These are phyloP conservation scores for Pyrenophora tritici-repentis DNA, from an alignment of 2,329 filamentous ascomycete species.

Conservation along the genomic window DNA sequence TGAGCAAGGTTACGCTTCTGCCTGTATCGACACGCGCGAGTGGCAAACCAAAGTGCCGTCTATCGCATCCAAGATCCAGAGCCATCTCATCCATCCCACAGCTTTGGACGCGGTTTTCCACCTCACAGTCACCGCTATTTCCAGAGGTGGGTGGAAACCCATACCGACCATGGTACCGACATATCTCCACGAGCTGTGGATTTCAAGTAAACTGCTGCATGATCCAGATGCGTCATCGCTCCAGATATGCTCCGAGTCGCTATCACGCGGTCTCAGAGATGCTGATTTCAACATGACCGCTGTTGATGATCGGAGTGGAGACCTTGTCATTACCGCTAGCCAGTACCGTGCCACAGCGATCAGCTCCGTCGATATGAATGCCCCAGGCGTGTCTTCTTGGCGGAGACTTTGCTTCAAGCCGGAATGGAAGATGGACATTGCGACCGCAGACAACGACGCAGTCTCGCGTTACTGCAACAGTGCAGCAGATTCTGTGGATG, in stretches of 20 bases:
- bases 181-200: neutral
- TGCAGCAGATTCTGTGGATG: neutral
- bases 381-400: neutral
- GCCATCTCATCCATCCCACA: neutral
- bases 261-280: neutral
- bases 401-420: neutral
- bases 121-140: neutral
- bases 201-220: neutral
- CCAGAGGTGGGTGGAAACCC: neutral
- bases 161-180: neutral
- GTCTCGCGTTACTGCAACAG: neutral
- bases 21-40: neutral
- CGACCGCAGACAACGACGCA: neutral
- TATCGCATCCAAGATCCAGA: neutral
- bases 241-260: neutral
- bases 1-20: neutral
- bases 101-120: neutral
- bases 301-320: neutral
- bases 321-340: neutral
- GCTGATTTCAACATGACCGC: neutral
- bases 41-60: neutral
- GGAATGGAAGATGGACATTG: neutral
- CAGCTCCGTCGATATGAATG: neutral
- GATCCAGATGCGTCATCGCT: neutral
- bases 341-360: neutral